Percentiles rank a stretch among this genome's conserved stretches.
These are phyloP conservation scores for Haematococcus lacustris DNA, from an alignment of 139 green algal genomes.

Conservation along the genomic window DNA sequence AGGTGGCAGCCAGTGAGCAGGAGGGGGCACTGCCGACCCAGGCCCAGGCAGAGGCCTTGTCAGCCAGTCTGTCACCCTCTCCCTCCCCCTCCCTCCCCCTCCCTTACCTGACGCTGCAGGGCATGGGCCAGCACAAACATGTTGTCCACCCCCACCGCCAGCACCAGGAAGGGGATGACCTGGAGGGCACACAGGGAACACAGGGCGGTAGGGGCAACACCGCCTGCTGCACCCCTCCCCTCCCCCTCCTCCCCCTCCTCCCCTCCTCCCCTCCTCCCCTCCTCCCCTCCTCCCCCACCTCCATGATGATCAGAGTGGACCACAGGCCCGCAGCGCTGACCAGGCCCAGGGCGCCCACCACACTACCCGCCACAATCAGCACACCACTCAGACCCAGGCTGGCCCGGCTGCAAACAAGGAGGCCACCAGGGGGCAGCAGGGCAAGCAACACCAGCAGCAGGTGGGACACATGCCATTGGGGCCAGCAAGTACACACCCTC, in stretches of 20 bases:
- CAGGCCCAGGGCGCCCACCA: constrained; percentile 54
- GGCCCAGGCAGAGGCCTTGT: neutral
- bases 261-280: too few species aligned
- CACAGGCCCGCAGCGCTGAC: constrained; percentile 49
- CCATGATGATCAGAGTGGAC: constrained; percentile 78
- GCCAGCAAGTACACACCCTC: too few species aligned
- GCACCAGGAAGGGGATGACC: constrained; percentile 88
- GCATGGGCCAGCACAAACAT: constrained; percentile 88
- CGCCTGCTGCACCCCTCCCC: too few species aligned
- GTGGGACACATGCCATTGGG: too few species aligned
- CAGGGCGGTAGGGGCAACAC: too few species aligned
- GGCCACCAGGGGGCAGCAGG: too few species aligned
- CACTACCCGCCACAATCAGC: constrained; percentile 59
- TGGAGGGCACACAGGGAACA: constrained; percentile 79
- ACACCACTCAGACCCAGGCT: constrained; percentile 66
- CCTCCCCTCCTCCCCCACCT: too few species aligned
- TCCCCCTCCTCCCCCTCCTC: too few species aligned
- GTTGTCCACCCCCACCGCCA: constrained; percentile 92
- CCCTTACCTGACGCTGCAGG: constrained; percentile 54
- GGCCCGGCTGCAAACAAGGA: constrained; percentile 33
- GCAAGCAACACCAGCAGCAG: too few species aligned
- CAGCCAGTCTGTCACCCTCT: neutral
- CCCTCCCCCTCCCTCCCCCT: neutral
- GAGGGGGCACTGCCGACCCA: constrained; percentile 15
- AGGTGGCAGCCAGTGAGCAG: too few species aligned